Percentiles rank a stretch among this genome's conserved stretches.
Conservation (phyloP, 1,284 basidiomycete genomes). For the Ceratobasidium sp. region DNA sequence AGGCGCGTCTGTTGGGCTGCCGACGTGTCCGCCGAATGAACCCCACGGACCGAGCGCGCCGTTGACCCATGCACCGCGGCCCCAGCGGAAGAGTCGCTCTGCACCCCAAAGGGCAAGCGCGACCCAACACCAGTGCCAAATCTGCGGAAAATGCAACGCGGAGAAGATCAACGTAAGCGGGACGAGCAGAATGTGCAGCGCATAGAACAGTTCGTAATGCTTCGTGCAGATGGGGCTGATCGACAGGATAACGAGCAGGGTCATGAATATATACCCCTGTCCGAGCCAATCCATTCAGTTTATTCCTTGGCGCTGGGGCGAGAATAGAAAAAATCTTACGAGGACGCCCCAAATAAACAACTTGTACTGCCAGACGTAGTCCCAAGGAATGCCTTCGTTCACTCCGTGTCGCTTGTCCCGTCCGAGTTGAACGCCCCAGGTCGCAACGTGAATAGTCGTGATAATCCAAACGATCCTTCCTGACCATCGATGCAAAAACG, state of each 20-base stretch:
- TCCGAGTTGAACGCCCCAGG: constrained; percentile 81
- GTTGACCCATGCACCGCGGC: constrained; percentile 74
- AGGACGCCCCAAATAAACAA: constrained; percentile 80
- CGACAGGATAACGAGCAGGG: constrained; percentile 71
- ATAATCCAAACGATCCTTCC: constrained; percentile 80
- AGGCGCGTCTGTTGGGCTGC: not conserved
- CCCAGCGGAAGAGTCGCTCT: constrained; percentile 70
- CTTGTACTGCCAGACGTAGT: constrained; percentile 71
- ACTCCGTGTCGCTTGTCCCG: constrained; percentile 64
- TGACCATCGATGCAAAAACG: constrained; percentile 75
- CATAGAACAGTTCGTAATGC: constrained; percentile 82
- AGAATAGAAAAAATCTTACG: constrained; percentile 58
- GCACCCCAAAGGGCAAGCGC: constrained; percentile 72
- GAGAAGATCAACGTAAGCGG: constrained; percentile 69
- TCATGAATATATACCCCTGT: constrained; percentile 77
- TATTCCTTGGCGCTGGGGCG: not conserved
- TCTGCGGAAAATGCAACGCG: constrained; percentile 74
- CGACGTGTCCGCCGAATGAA: constrained; percentile 16
- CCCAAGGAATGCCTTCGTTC: constrained; percentile 65
- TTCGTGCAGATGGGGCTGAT: constrained; percentile 70
- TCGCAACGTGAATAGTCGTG: constrained; percentile 71
- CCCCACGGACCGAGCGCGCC: constrained; percentile 55
- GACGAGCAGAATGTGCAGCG: constrained; percentile 73
- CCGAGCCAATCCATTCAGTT: constrained; percentile 5
- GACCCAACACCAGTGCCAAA: constrained; percentile 74